Evolutionary conservation across 352 stramenopile species (phyloP), one percentile per base, ranked within the genome.

Genomic region (Pythium chondricola): DNA sequence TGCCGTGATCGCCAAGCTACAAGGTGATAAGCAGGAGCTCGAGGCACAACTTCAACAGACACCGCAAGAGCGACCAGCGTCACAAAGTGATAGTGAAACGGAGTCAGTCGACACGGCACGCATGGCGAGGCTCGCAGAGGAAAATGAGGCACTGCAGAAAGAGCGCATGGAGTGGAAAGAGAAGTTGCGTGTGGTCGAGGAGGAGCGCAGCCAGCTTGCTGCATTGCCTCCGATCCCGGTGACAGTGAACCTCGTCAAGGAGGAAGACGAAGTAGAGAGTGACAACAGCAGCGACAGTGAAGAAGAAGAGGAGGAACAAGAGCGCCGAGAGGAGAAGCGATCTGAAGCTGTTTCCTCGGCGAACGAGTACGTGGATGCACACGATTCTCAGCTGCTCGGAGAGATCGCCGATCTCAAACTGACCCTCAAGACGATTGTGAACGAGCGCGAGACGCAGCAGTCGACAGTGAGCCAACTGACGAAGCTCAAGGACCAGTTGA

Each of bases 381-480:
- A 79, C 41, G 74, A 86, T 39, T 48, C 74, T 8, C 69, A 83
- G 17, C 36, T 85, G 5, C 49, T 81, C 22, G 58, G 56, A 5
- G 71, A 86, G 59, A 66, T 79, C 41, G 67, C 56, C 16, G 71
- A 74, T 27, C 71, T 83, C 39, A 80, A 80, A 43, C 51, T 63
- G 13, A 61, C 60, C 14, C 39, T 67, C 0, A 17, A 51, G 2
- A 41, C 41, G 13, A 57, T 69, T 29, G 56, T 45, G 20, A 42
- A 13, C 3, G 57, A 67, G 36, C 47, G 48, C 20, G 48, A 63
- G 3, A 29, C 43, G 18, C 46, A 63, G 9, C 38, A 46, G 18
- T 33, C 21, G 3, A 17, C n/a, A 2, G 58, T 63, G 9, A n/a
- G n/a, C 1, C 38, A 51, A 1, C 48, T 63, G 17, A 63, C 48